phyloP scores from a whole-genome alignment of 352 stramenopile genomes.

The Globisporangium perplexum region DNA sequence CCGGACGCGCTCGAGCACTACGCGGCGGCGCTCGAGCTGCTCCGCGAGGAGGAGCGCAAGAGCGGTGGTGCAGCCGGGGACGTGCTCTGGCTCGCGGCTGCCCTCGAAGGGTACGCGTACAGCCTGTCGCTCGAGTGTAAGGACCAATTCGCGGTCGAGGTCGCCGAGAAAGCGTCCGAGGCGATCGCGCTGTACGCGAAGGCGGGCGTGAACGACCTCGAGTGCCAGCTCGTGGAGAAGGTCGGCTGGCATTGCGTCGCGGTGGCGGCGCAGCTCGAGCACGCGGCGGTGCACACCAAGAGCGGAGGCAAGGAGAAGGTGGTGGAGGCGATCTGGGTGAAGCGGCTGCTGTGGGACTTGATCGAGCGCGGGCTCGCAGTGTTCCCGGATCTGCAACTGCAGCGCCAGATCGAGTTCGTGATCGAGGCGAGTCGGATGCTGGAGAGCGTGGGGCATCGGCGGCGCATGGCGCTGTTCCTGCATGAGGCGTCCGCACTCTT shows the following conservation, averaged over 20 bases:
- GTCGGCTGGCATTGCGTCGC: constrained; percentile 67
- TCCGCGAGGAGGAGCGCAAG: constrained; percentile 71
- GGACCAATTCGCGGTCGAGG: constrained; percentile 61
- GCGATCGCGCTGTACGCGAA: constrained; percentile 61
- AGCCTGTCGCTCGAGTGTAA: constrained; percentile 43
- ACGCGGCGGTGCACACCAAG: background rate
- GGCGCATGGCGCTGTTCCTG: constrained; percentile 63
- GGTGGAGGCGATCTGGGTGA: constrained; percentile 58
- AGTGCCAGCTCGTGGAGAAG: constrained; percentile 64
- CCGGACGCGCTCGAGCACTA: constrained; percentile 73
- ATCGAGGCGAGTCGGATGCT: constrained; percentile 62
- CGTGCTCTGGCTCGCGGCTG: constrained; percentile 71
- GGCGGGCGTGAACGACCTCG: constrained; percentile 57
- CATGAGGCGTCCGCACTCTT: constrained; percentile 61
- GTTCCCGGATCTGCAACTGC: constrained; percentile 38
- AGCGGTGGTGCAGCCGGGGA: constrained; percentile 43
- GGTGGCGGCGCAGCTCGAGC: constrained; percentile 29
- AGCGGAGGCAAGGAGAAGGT: constrained; percentile 24
- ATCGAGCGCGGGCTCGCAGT: constrained; percentile 51
- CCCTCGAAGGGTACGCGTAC: constrained; percentile 69
- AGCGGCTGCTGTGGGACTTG: constrained; percentile 62
- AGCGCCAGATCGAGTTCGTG: constrained; percentile 63
- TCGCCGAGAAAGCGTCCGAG: constrained; percentile 77
- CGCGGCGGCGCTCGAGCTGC: constrained; percentile 53
- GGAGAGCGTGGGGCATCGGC: constrained; percentile 49